Evolutionary conservation across 345 rosid genomes (phyloP), one percentile per base, ranked within the genome.

Genomic region (Hirschfeldia incana): DNA sequence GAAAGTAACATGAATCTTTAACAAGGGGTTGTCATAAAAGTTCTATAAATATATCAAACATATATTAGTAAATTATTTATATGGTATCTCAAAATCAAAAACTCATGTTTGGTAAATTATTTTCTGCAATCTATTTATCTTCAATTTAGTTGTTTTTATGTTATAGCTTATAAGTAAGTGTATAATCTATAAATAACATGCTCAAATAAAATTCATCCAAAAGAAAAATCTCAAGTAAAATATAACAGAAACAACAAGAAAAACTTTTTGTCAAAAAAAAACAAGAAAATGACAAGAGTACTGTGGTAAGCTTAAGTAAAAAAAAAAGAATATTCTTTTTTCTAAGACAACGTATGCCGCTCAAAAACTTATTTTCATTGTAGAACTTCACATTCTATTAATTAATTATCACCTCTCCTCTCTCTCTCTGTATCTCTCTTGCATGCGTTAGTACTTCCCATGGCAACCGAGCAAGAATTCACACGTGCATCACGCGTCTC

Each of bases 391-490:
- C 29, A 33, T 4, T 46, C 69, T 61, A 15, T 26, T 13, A 5
- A 7, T 15, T 49, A 21, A 21, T 21, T 42, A 53, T 42, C 21
- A 21, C 21, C 21, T 21, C 21, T 21, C 21, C n/a, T n/a, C n/a
- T n/a, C n/a, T n/a, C n/a, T n/a, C n/a, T n/a, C n/a, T n/a, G n/a
- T n/a, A 26, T 33, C 34, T n/a, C 57, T 77, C 9, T 75, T 79
- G 74, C 82, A 79, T 73, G 78, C 65, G 12, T 30, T 46, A 10
- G 37, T 51, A 36, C 70, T 75, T 33, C 13, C 75, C 33, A 84
- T 86, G 88, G 88, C 90, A 0, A 71, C 73, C 1, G 85, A 83
- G 16, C 83, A 49, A 10, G 83, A 85, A 4, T 16, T 39, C 71
- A 73, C 85, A 29, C 82, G 85, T 51, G 81, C 78, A n/a, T 44